Evolutionary conservation across 108 stramenopile species (phyloP).

Genomic region (Cylindrotheca fusiformis): DNA sequence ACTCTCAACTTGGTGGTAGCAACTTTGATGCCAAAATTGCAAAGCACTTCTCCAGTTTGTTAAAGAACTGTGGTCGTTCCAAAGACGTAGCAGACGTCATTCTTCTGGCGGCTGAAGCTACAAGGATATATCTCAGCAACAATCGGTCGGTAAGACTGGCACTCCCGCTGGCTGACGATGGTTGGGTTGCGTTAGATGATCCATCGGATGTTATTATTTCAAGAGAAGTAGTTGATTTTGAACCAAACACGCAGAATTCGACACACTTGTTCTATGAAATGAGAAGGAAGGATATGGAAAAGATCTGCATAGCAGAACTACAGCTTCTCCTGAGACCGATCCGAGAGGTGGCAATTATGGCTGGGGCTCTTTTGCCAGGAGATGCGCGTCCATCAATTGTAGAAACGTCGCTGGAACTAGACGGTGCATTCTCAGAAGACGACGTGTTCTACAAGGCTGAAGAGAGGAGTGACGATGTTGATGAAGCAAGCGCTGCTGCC

Average conservation of each 20-base stretch:
- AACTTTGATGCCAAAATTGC: constrained; percentile 88
- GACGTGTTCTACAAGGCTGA: constrained; percentile 56
- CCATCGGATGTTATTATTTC: constrained; percentile 19
- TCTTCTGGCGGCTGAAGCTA: constrained; percentile 61
- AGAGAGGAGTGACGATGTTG: constrained; percentile 21
- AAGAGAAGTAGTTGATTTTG: constrained; percentile 1
- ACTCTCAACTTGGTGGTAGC: constrained; percentile 85
- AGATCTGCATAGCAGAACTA: constrained; percentile 59
- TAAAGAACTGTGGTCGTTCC: constrained; percentile 17
- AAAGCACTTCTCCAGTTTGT: constrained; percentile 40
- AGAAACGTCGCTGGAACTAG: constrained; percentile 61
- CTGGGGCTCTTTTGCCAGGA: constrained; percentile 79
- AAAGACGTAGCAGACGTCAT: constrained; percentile 41
- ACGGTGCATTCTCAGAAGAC: constrained; percentile 31
- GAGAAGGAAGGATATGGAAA: constrained; percentile 63
- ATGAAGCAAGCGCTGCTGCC: constrained; percentile 6
- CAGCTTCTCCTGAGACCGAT: constrained; percentile 64
- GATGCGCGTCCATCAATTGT: constrained; percentile 69
- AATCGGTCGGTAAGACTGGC: constrained; percentile 46
- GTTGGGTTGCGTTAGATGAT: constrained; percentile 41
- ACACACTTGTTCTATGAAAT: constrained; percentile 37
- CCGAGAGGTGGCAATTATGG: constrained; percentile 82
- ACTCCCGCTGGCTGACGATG: constrained; percentile 66
- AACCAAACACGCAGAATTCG: constrained; percentile 14
- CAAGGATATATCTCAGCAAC: constrained; percentile 72